phyloP scores from a whole-genome alignment of 2,329 filamentous ascomycete genomes.

The Fusarium burgessii region DNA sequence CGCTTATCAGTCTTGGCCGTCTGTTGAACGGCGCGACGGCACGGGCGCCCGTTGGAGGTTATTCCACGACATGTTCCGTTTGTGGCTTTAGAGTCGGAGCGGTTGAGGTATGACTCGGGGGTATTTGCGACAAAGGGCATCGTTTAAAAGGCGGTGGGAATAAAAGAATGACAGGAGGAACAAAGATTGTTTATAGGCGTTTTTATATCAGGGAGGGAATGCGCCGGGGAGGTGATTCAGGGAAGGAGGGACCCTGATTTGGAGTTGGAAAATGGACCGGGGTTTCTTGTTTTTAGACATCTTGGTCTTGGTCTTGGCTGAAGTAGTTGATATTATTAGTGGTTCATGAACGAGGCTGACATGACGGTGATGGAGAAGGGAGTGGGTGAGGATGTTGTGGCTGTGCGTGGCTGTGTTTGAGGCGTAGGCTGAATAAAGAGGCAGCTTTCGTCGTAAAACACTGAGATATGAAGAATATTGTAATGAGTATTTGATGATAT shows the following conservation, averaged over 20 bases:
- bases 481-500: neutral
- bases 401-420: slow-evolving; percentile 31
- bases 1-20: slow-evolving; percentile 37
- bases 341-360: slow-evolving; percentile 27
- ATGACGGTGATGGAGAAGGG: slow-evolving; percentile 21
- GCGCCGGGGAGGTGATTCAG: slow-evolving; percentile 20
- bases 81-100: slow-evolving; percentile 87
- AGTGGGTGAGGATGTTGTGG: slow-evolving; percentile 43
- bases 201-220: neutral
- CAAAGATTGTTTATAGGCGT: neutral
- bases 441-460: neutral
- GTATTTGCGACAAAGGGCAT: slow-evolving; percentile 67
- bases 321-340: slow-evolving; percentile 13
- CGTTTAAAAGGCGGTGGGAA: slow-evolving; percentile 23
- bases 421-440: neutral
- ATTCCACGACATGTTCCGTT: slow-evolving; percentile 89
- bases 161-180: neutral
- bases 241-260: slow-evolving; percentile 17
- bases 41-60: slow-evolving; percentile 84
- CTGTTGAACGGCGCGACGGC: slow-evolving; percentile 75
- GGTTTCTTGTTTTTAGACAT: slow-evolving; percentile 30
- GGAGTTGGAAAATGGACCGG: neutral
- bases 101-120: slow-evolving; percentile 81
- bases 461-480: fast-evolving
- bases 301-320: slow-evolving; percentile 30